A percentile compares a stretch with the other conserved stretches of the same genome.
These are phyloP conservation scores for Podospora pseudocomata DNA, from an alignment of 495 filamentous ascomycete genomes.

Conservation along the genomic window DNA sequence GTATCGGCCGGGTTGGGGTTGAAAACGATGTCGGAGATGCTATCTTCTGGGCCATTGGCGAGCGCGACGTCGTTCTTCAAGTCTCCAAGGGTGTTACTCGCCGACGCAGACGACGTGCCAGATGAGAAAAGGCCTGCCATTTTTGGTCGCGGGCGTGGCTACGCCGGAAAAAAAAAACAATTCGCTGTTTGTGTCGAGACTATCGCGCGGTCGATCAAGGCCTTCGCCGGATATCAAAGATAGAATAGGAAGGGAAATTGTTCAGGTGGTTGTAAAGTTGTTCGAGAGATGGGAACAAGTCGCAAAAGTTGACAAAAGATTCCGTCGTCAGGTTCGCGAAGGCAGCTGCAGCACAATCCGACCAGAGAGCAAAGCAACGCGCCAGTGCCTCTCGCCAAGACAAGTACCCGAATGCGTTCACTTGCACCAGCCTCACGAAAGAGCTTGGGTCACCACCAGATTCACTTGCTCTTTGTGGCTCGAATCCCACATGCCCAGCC, in stretches of 20 bases:
- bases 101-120: constrained; percentile 34
- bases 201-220: not conserved
- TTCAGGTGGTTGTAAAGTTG: not conserved
- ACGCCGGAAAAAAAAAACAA: not conserved
- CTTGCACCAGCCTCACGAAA: not conserved
- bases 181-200: not conserved
- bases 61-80: constrained; percentile 83
- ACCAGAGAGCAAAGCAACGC: not conserved
- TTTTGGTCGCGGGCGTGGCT: not conserved
- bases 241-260: not conserved
- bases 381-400: not conserved
- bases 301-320: not conserved
- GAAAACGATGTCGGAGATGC: constrained; percentile 77
- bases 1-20: constrained; percentile 52
- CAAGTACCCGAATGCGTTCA: not conserved
- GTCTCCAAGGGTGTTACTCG: constrained; percentile 78
- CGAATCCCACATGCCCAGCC: not conserved
- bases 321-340: not conserved
- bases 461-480: not conserved
- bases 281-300: not conserved
- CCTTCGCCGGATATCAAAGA: not conserved
- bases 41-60: constrained; percentile 72
- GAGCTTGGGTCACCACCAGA: constrained; percentile 6
- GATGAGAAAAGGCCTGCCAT: constrained; percentile 71
- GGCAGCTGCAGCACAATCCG: not conserved